phyloP scores from a whole-genome alignment of 768 basidiomycete genomes.

The Artomyces pyxidatus region DNA sequence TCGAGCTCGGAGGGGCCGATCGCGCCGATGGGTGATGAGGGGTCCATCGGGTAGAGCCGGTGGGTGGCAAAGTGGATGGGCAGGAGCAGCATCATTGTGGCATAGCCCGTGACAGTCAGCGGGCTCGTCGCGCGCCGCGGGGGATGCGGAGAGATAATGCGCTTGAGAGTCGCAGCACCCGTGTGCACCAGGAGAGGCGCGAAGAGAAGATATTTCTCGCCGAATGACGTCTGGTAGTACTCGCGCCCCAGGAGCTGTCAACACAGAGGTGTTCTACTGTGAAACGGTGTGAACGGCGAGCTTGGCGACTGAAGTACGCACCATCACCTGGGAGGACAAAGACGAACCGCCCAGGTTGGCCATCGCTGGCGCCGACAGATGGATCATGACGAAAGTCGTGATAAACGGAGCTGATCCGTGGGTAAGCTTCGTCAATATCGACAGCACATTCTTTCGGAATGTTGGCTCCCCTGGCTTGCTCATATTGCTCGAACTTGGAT shows the following conservation, averaged over 20 bases:
- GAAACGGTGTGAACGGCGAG: no score
- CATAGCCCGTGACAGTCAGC: slow-evolving; percentile 59
- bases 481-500: no score
- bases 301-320: neutral
- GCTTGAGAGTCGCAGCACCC: slow-evolving; percentile 48
- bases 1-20: slow-evolving; percentile 73
- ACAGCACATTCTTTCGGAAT: slow-evolving; percentile 2
- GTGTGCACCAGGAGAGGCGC: slow-evolving; percentile 61
- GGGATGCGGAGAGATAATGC: slow-evolving; percentile 38
- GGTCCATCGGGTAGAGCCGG: slow-evolving; percentile 44
- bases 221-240: slow-evolving; percentile 71
- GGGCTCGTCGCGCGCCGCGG: slow-evolving; percentile 31
- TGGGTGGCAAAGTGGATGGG: slow-evolving; percentile 67
- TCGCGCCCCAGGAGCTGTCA: slow-evolving; percentile 70
- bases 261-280: neutral
- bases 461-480: no score
- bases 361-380: slow-evolving; percentile 65
- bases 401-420: slow-evolving; percentile 75
- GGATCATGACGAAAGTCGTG: slow-evolving; percentile 67
- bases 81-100: slow-evolving; percentile 45
- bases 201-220: slow-evolving; percentile 62
- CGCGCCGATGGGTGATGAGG: slow-evolving; percentile 39
- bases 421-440: slow-evolving; percentile 44
- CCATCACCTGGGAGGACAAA: slow-evolving; percentile 3
- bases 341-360: slow-evolving; percentile 43